Base-by-base conservation (phyloP, 108 stramenopile species). In the Aurantiochytrium sp. region DNA sequence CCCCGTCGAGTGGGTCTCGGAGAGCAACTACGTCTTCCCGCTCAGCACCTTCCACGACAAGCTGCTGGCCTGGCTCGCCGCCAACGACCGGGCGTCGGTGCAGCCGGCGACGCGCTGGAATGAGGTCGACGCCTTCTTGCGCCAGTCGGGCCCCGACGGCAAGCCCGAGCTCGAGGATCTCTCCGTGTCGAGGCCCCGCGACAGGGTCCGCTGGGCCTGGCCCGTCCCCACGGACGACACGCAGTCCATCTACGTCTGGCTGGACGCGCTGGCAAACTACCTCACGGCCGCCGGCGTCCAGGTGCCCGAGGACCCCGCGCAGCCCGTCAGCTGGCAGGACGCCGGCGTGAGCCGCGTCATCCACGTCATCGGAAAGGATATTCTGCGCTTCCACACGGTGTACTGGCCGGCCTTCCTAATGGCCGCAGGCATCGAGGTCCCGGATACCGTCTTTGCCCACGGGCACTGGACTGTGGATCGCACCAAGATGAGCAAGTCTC, bases 181-280 rank as follows among this genome's bases (percentile, higher is more conserved):
- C 88, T 95, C 95, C 86, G 92, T 99, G 37, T 89, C 89, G 12
- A 55, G 89, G 22, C 97, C 97, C 39, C 94, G 96, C 8, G 97
- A 96, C 89, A 91, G 91, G 3, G 87, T 87, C 27, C 68, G 27
- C 88, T 98, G 98, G 98, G 98, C 97, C 17, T 92, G 98, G 50
- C 93, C 95, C 4, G 97, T 98, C 6, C 97, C 97, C 24, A 93
- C 87, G 19, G 97, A 99, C 68, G 92, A 92, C 27, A 88, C 89
- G 55, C 98, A 99, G 88, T 94, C 98, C 89, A 96, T 99, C 95
- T 99, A 98, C 89, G 98, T 98, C 30, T 99, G 98, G 98, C 95
- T 99, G 32, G 98, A 99, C 91, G 98, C 98, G 3, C 88, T 98
- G 45, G 89, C 96, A 19, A 99, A 99, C 91, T 98, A 99, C 90